A percentile compares a stretch with the other conserved stretches of the same genome.
These are phyloP conservation scores for Phialophora chinensis DNA, from an alignment of 2,329 filamentous ascomycete genomes.

Conservation along the genomic window DNA sequence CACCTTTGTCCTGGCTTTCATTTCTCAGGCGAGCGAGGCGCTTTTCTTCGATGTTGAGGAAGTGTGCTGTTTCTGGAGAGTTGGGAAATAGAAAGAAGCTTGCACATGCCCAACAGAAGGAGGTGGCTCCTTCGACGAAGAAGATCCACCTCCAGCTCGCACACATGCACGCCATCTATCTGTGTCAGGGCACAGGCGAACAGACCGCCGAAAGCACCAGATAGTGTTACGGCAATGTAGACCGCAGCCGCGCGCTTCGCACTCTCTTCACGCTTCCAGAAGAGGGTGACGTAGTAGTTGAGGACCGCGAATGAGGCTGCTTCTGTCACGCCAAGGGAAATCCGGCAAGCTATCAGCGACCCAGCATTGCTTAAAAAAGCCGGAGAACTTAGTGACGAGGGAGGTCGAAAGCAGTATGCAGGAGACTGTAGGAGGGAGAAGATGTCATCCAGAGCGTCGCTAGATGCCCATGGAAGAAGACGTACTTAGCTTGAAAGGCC, in stretches of 20 bases:
- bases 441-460: background rate
- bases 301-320: constrained; percentile 50
- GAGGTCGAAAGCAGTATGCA: background rate
- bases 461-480: background rate
- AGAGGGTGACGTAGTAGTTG: constrained; percentile 61
- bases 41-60: constrained; percentile 50
- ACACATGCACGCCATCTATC: constrained; percentile 50
- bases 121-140: constrained; percentile 69
- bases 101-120: constrained; percentile 59
- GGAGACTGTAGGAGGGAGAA: background rate
- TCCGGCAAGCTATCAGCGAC: constrained; percentile 36
- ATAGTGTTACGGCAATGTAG: constrained; percentile 66
- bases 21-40: constrained; percentile 53
- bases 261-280: constrained; percentile 64
- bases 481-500: constrained; percentile 5
- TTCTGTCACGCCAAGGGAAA: constrained; percentile 48
- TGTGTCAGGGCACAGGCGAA: constrained; percentile 67
- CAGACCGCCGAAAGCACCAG: constrained; percentile 77
- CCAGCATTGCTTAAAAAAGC: constrained; percentile 3
- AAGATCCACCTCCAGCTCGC: constrained; percentile 70
- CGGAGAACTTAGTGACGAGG: background rate
- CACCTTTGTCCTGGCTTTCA: constrained; percentile 11
- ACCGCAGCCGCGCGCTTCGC: constrained; percentile 64
- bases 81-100: constrained; percentile 60
- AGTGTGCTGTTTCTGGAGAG: constrained; percentile 52